A percentile compares a stretch with the other conserved stretches of the same genome.
Conservation (phyloP, 371 early-diverging fungal species). For the Apophysomyces trapeziformis region DNA sequence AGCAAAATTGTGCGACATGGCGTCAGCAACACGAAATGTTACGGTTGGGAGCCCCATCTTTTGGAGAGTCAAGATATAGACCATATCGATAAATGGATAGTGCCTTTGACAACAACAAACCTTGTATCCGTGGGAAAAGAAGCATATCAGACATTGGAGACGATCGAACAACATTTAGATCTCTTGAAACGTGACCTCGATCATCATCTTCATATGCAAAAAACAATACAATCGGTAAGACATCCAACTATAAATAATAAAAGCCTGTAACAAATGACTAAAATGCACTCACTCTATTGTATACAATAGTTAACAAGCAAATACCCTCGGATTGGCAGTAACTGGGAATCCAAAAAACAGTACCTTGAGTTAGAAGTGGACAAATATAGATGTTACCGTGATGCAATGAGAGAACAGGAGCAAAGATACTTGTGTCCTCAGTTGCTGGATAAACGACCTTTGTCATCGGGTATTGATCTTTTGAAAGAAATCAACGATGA, state of each 20-base stretch:
- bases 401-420: background rate
- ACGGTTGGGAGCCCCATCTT: conserved; percentile 14
- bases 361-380: conserved; percentile 11
- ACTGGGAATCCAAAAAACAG: conserved; percentile 18
- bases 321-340: conserved; percentile 8
- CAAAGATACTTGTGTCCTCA: background rate
- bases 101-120: conserved; percentile 9
- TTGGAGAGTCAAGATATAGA: conserved; percentile 4
- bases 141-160: conserved; percentile 3
- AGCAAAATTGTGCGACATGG: conserved; percentile 16
- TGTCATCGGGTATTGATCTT: conserved; percentile 11
- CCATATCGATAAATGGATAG: conserved; percentile 8
- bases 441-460: conserved; percentile 1
- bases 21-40: conserved; percentile 13
- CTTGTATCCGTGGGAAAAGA: background rate
- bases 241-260: too few relatives aligned
- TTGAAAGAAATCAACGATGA: conserved; percentile 1
- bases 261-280: background rate
- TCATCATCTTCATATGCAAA: conserved; percentile 8
- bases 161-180: conserved; percentile 9
- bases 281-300: background rate
- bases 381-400: conserved; percentile 11
- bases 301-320: background rate
- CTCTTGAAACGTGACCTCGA: conserved; percentile 13
- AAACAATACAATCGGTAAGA: background rate